These are phyloP conservation scores for Colletotrichum orchidophilum DNA, from an alignment of 2,329 filamentous ascomycete genomes.

Conservation along the genomic window DNA sequence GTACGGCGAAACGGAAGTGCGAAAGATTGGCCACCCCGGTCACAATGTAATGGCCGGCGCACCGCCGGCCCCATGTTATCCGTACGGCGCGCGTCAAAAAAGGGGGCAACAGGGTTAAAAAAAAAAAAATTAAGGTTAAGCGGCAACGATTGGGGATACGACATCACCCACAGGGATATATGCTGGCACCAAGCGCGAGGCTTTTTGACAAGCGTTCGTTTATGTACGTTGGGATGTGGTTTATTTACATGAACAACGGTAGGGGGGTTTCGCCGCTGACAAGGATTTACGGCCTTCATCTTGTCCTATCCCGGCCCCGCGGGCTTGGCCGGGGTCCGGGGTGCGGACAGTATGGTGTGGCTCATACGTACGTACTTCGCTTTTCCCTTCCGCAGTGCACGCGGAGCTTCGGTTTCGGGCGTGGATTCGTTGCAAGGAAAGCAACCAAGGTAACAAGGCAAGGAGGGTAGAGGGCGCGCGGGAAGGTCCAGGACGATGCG, in stretches of 20 bases:
- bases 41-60: conserved; percentile 11
- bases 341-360: background rate
- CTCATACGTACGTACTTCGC: background rate
- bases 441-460: background rate
- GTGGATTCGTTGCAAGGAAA: background rate
- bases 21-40: background rate
- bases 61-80: conserved; percentile 10
- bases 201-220: conserved; percentile 18
- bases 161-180: conserved; percentile 5
- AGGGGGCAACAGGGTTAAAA: background rate
- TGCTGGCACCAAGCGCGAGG: background rate
- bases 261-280: background rate
- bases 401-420: background rate
- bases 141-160: conserved; percentile 1
- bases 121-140: conserved; percentile 18
- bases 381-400: background rate
- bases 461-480: background rate
- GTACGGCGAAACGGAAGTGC: background rate
- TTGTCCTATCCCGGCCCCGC: background rate
- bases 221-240: background rate
- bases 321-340: background rate
- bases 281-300: background rate
- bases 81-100: background rate
- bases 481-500: background rate
- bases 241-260: background rate